Evolutionary conservation across 805 yeast species (phyloP), one percentile per base, ranked within the genome.

Genomic region (Ogataea nakhonphanomensis): DNA sequence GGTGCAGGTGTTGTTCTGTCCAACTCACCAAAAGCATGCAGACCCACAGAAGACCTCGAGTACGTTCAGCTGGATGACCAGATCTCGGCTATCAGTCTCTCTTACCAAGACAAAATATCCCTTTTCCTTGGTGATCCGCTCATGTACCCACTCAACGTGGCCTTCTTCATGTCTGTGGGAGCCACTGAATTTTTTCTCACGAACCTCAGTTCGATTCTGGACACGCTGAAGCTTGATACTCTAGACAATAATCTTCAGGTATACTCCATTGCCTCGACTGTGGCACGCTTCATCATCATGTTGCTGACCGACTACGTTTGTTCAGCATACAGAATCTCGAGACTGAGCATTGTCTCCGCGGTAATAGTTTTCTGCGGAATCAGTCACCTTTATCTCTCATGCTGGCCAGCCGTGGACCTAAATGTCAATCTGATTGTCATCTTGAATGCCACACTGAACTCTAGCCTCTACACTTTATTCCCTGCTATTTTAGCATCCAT

Each of bases 111-210:
- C n/a, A 45, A 40, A 33, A 37, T 50, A 23, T 30, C 25, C 27
- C 25, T 29, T 13, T 48, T 46, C 20, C 30, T 41, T 15, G 21
- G 28, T 12, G 88, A 84, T 52, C 71, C 72, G 8, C 71, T 82
- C 2, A 76, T 88, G 38, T 84, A 88, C 71, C 55, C 84, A 2
- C 64, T 88, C 15, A 67, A 85, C 26, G 43, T 74, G 5, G 75
- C 88, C 10, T 74, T 88, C 44, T 65, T 88, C 23, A 64, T 84
- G 34, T 76, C 83, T 20, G 65, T 87, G 29, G 96, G 97, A 0
- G 89, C 95, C 1, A 70, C 87, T 36, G 98, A 90, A 54, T 83
- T 89, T 72, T 89, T 81, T 60, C 77, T 86, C 49, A 84, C 88
- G 41, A 87, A 90, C 57, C 73, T 90, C 71, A 90, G 90, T 38